Percentiles rank a stretch among this genome's conserved stretches.
phyloP scores from a whole-genome alignment of 371 early-diverging fungal genomes.

The Funneliformis caledonium region DNA sequence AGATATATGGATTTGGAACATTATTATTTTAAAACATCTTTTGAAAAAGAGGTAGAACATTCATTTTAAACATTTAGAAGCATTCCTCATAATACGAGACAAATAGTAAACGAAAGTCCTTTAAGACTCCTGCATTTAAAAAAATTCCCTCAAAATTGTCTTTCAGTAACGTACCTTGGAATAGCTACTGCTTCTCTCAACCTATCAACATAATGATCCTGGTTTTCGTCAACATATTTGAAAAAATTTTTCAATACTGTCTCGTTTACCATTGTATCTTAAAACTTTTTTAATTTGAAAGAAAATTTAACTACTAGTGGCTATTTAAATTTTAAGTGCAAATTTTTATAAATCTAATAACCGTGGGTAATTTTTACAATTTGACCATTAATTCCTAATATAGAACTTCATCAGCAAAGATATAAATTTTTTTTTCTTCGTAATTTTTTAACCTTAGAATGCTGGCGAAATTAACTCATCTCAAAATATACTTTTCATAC shows the following conservation, averaged over 20 bases:
- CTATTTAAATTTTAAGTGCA: neutral
- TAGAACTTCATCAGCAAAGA: too few species aligned
- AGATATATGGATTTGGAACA: neutral
- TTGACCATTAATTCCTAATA: too few species aligned
- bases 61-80: neutral
- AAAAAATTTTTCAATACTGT: slow-evolving; percentile 59
- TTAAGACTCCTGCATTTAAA: neutral
- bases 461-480: too few species aligned
- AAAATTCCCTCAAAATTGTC: neutral
- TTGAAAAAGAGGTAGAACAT: neutral
- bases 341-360: neutral
- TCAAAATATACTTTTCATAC: too few species aligned
- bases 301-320: neutral
- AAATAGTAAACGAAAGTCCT: neutral
- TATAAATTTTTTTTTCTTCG: too few species aligned
- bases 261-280: neutral
- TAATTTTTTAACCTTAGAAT: too few species aligned
- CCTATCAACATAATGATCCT: slow-evolving; percentile 78
- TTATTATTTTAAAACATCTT: neutral
- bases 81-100: neutral
- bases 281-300: too few species aligned
- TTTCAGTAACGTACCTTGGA: slow-evolving; percentile 61
- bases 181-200: slow-evolving; percentile 93
- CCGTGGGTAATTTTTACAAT: too few species aligned
- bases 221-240: slow-evolving; percentile 80